Conservation (phyloP, 371 early-diverging fungal species). For the Mucor racemosus region DNA sequence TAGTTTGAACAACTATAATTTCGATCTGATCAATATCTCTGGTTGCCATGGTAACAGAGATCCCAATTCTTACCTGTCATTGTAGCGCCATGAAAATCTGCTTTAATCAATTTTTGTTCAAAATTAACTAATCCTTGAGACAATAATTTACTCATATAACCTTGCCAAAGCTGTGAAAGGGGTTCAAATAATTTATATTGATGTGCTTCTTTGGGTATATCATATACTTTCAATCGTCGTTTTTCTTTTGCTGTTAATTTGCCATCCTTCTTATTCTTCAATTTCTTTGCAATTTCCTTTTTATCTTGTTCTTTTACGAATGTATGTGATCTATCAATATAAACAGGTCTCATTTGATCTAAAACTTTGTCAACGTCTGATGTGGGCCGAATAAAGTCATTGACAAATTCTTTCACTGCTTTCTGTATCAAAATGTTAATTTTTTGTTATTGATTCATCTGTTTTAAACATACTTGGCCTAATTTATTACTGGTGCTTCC, state of each 20-base stretch:
- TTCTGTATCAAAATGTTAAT: slow-evolving; percentile 4
- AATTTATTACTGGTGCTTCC: slow-evolving; percentile 6
- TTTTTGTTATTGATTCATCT: neutral
- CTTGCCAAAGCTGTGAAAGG: slow-evolving; percentile 80
- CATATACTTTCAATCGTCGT: slow-evolving; percentile 63
- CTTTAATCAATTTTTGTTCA: slow-evolving; percentile 74
- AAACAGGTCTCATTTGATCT: slow-evolving; percentile 12
- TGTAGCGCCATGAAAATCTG: slow-evolving; percentile 85
- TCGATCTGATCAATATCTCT: slow-evolving; percentile 1
- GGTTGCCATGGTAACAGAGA: neutral
- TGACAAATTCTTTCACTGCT: slow-evolving; percentile 24
- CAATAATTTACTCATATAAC: slow-evolving; percentile 76
- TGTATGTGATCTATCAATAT: slow-evolving; percentile 22
- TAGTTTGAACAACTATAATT: slow-evolving; percentile 71
- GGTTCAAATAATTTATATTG: slow-evolving; percentile 73
- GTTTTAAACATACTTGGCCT: slow-evolving; percentile 2
- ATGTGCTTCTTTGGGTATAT: slow-evolving; percentile 59
- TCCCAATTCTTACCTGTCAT: slow-evolving; percentile 63
- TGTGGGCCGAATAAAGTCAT: slow-evolving; percentile 24
- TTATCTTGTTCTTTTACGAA: slow-evolving; percentile 28
- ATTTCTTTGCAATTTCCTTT: slow-evolving; percentile 24
- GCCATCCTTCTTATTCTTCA: slow-evolving; percentile 41
- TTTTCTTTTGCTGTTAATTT: slow-evolving; percentile 67
- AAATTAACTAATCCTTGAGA: slow-evolving; percentile 43
- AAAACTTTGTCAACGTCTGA: slow-evolving; percentile 14